Evolutionary conservation across 805 yeast genomes (phyloP), one percentile per base, ranked within the genome.

Genomic region (Clavispora phyllophila): DNA sequence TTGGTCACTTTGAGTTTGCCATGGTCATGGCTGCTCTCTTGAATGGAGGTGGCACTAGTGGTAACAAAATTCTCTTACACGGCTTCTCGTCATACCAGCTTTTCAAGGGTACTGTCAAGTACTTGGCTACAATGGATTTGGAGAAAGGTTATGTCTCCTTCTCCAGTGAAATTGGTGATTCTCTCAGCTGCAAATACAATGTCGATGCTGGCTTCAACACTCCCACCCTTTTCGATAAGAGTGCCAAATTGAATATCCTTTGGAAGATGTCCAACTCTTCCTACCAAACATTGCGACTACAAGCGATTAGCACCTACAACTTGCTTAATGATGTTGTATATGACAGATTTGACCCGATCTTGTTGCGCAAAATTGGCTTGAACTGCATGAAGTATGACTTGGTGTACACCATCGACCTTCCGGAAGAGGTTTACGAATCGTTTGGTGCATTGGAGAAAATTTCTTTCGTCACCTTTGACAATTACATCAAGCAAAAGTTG

Each of bases 1-100:
- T 93, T 62, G 98, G 98, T 10, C 86, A 84, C 53, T 88, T 88
- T 60, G 98, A 93, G 65, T 89, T 89, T 61, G 82, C 89, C 24
- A 66, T 84, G 29, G 62, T 91, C 39, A 79, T 88, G 81, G 82
- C 95, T 33, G 84, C 89, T 1, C 66, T 93, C 41, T 68, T 93
- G 34, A 80, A 82, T 47, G 96, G 96, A 53, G 95, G 95, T 52
- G 90, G 91, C 45, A 62, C 68, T 6, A 73, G 72, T 50, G 93
- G 95, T 12, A 84, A 82, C 54, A 84, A 81, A 55, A 82, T 88
- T 19, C 70, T 93, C 42, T 62, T 89, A 29, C 84, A 82, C 53
- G 99, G 98, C 0, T 91, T 85, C 61, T 88, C 96, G 3, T 84
- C 95, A 18, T 93, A 89, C 60, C 99, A 93, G 66, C 68, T 93